A percentile compares a stretch with the other conserved stretches of the same genome.
These are phyloP conservation scores for Hagleromyces aurorensis DNA, from an alignment of 805 yeast genomes.

Conservation along the genomic window DNA sequence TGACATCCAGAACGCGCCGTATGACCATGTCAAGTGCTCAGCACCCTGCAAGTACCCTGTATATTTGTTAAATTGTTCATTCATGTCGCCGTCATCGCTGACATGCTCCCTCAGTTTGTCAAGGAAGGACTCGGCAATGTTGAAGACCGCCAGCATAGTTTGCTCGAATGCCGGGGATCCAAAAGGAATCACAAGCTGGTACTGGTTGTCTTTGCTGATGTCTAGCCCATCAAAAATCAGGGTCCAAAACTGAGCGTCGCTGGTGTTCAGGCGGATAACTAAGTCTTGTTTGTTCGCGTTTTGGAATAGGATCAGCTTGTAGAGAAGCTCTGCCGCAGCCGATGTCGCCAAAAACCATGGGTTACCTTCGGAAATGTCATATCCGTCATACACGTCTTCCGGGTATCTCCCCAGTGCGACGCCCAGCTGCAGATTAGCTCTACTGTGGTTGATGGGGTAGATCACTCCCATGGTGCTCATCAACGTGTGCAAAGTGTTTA, in stretches of 20 bases:
- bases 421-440: conserved; percentile 35
- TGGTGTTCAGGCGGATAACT: conserved; percentile 28
- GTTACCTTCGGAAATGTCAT: conserved; percentile 66
- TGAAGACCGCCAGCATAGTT: conserved; percentile 39
- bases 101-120: conserved; percentile 51
- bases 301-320: conserved; percentile 43
- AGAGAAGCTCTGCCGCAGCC: conserved; percentile 57
- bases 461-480: conserved; percentile 61
- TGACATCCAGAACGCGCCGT: conserved; percentile 67
- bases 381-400: conserved; percentile 82
- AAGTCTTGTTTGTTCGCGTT: conserved; percentile 37
- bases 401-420: conserved; percentile 88
- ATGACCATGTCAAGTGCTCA: conserved; percentile 81
- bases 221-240: conserved; percentile 13
- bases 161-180: conserved; percentile 37
- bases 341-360: conserved; percentile 88
- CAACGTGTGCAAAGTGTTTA: conserved; percentile 57
- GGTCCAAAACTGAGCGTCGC: conserved; percentile 23
- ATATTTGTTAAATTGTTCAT: conserved; percentile 80
- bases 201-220: conserved; percentile 5
- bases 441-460: conserved; percentile 65
- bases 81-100: conserved; percentile 60
- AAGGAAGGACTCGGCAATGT: conserved; percentile 62
- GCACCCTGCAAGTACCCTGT: conserved; percentile 90
- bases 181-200: conserved; percentile 23